Percentiles rank a stretch among this genome's conserved stretches.
These are phyloP conservation scores for Crucibulum parvulum DNA, from an alignment of 1,284 basidiomycete genomes.

Conservation along the genomic window DNA sequence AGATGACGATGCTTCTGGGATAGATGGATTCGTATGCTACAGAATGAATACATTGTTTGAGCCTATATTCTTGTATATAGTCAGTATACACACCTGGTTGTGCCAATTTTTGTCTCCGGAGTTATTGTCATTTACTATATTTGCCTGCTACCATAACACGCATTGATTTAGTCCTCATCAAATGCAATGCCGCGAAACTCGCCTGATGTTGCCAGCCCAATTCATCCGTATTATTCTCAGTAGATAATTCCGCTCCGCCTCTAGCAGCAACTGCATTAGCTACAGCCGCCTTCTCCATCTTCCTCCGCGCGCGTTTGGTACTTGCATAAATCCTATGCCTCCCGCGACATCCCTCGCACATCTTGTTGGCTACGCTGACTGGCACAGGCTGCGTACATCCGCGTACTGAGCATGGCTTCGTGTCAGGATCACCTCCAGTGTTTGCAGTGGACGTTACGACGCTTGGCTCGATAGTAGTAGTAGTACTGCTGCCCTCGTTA, in stretches of 20 bases:
- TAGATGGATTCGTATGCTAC: background rate
- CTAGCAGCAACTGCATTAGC: slow-evolving; percentile 6
- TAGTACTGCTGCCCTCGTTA: slow-evolving; percentile 83
- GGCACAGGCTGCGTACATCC: slow-evolving; percentile 32
- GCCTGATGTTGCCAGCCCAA: background rate
- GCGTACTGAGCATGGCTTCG: slow-evolving; percentile 39
- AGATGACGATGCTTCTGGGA: background rate
- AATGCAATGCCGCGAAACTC: too few relatives aligned
- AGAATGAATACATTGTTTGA: too few relatives aligned
- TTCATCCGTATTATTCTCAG: too few relatives aligned
- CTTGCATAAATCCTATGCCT: slow-evolving; percentile 58
- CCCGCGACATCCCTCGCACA: slow-evolving; percentile 59
- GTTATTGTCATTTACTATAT: too few relatives aligned
- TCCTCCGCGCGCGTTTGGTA: slow-evolving; percentile 57
- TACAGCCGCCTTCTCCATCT: slow-evolving; percentile 55
- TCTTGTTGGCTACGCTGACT: slow-evolving; percentile 42
- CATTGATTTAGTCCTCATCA: too few relatives aligned
- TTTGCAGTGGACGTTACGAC: slow-evolving; percentile 60
- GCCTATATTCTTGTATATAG: too few relatives aligned
- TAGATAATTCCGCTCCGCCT: too few relatives aligned
- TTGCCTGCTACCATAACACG: too few relatives aligned
- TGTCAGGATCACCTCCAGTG: slow-evolving; percentile 57
- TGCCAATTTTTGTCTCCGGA: too few relatives aligned
- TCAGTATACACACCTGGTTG: too few relatives aligned
- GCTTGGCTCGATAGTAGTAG: slow-evolving; percentile 61